Percentiles rank a stretch among this genome's conserved stretches.
phyloP scores from a whole-genome alignment of 1,139 yeast species.

The Nadsonia starkeyi-henricii region DNA sequence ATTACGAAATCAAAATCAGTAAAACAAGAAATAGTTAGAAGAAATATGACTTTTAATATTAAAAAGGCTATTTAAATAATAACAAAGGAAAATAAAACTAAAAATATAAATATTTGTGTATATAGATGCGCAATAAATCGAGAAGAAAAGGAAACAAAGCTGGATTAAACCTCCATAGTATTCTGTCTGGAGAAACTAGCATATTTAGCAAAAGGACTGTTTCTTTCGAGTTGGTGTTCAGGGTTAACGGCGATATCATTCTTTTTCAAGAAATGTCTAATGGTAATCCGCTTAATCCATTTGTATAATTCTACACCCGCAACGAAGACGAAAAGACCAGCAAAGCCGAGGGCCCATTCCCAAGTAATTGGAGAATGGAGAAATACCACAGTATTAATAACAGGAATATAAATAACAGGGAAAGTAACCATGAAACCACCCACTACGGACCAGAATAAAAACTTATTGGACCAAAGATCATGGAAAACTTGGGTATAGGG shows the following conservation, averaged over 20 bases:
- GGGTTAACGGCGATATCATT: conserved; percentile 34
- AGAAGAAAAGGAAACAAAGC: too few species aligned
- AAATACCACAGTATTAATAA: conserved; percentile 65
- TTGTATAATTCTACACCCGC: conserved; percentile 55
- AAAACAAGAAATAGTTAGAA: too few species aligned
- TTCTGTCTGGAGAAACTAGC: conserved; percentile 41
- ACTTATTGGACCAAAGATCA: conserved; percentile 67
- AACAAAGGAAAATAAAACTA: too few species aligned
- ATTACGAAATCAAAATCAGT: too few species aligned
- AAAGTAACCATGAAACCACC: conserved; percentile 60
- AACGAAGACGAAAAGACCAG: conserved; percentile 46
- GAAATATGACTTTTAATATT: too few species aligned
- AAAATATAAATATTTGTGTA: too few species aligned
- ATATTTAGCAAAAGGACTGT: conserved; percentile 50
- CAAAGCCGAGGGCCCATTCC: conserved; percentile 77
- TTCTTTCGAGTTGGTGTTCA: conserved; percentile 49
- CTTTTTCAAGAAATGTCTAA: conserved; percentile 9
- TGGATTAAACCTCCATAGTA: conserved; percentile 16
- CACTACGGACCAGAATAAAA: conserved; percentile 72
- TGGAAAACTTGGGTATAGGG: conserved; percentile 44
- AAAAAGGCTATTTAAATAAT: too few species aligned
- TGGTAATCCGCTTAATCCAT: conserved; percentile 46
- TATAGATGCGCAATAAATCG: too few species aligned
- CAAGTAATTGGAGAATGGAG: conserved; percentile 59
- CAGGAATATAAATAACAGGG: conserved; percentile 83